Base-by-base conservation (phyloP, 352 stramenopile species). In the Globisporangium nunn region DNA sequence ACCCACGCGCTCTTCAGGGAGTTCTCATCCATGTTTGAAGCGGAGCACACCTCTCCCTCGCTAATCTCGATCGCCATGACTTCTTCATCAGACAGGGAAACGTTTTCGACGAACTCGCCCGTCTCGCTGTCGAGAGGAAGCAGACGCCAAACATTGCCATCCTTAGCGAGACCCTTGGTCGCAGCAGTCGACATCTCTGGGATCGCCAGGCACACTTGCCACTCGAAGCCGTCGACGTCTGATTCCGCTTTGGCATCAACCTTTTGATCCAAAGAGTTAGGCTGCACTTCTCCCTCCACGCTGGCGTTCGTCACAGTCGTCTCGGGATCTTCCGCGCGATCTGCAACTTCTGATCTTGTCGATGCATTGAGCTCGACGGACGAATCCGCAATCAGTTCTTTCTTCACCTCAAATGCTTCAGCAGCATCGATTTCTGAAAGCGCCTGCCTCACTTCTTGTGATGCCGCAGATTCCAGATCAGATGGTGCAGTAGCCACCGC, bases 11-110 rank as follows among this genome's bases (percentile, higher is more conserved):
- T 73, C 33, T 71, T 77, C 18, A 50, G 50, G 15, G 40, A n/a
- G 18, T 66, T 45, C 0, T 11, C 53, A n/a, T 59, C 55, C 50
- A 51, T 37, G 48, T 54, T 64, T 28, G 64, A 72, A 2, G 50
- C 45, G 0, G 61, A 72, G 40, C 81, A 91, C 14, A 88, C 77
- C 50, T 89, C 77, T 23, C 78, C 67, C 52, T 88, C 78, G 5
- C 69, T 74, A 7, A 91, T 62, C 61, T 88, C 77, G 51, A 91
- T 81, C n/a, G 72, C 66, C 31, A 49, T 54, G 15, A 91, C 64
- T 62, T 89, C 70, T 17, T 85, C 64, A 6, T 87, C 68, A 4
- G 67, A 84, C 45, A 89, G 52, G 37, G 74, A 74, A 3, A 85
- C 52, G 50, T 82, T 67, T n/a, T 78, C 56, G 4, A 85, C 52